Evolutionary conservation across 495 filamentous ascomycete genomes (phyloP).

Genomic region (Neurospora sp.): DNA sequence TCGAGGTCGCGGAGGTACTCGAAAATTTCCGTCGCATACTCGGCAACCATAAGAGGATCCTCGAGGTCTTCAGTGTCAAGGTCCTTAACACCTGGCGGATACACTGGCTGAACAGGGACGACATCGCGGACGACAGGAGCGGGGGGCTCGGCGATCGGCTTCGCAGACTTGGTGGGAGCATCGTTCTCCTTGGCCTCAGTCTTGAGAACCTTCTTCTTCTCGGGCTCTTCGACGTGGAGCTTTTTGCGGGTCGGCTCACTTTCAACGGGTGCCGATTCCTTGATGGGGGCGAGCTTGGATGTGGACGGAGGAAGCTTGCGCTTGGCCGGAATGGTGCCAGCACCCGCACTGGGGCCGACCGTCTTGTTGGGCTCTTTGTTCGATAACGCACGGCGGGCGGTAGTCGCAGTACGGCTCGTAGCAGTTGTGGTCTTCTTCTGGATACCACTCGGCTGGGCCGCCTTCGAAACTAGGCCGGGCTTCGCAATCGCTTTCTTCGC

Average conservation of each 20-base stretch:
- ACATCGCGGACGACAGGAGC: not conserved
- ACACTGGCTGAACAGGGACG: conserved; percentile 20
- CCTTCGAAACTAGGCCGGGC: conserved; percentile 63
- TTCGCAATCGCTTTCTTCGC: conserved; percentile 62
- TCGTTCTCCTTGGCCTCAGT: conserved; percentile 36
- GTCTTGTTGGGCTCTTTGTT: conserved; percentile 63
- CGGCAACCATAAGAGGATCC: conserved; percentile 93
- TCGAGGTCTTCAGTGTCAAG: conserved; percentile 81
- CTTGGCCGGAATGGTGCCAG: conserved; percentile 56
- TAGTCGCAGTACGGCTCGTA: conserved; percentile 19
- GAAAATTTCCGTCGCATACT: conserved; percentile 96
- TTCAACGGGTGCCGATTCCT: conserved; percentile 48
- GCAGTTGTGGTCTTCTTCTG: conserved; percentile 64
- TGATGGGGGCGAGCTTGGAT: conserved; percentile 36
- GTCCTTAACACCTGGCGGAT: conserved; percentile 46
- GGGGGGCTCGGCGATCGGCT: conserved; percentile 19
- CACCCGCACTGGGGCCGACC: conserved; percentile 57
- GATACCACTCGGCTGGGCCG: conserved; percentile 61
- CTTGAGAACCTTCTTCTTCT: conserved; percentile 17
- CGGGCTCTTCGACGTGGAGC: conserved; percentile 26
- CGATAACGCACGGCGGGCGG: conserved; percentile 38
- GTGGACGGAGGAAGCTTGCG: conserved; percentile 40
- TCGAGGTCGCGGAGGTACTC: conserved; percentile 90
- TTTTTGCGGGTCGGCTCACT: conserved; percentile 46
- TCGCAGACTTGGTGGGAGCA: conserved; percentile 14